Conservation (phyloP, 2,329 filamentous ascomycete genomes). For the Cladosporium colombiae region DNA sequence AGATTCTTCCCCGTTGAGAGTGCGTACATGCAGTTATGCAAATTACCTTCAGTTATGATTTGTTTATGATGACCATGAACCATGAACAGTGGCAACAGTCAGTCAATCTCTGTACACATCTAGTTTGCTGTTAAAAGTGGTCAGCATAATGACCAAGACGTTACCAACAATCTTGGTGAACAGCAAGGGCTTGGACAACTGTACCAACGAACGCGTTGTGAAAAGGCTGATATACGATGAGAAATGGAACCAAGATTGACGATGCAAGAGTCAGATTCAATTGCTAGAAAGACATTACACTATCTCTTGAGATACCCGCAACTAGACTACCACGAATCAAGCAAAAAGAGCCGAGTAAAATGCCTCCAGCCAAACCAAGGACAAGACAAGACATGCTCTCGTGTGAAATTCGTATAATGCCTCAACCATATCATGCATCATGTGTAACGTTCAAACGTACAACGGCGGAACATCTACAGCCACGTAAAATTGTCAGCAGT, state of each 20-base stretch:
- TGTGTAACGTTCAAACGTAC: slow-evolving; percentile 15
- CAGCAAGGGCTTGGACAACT: not conserved
- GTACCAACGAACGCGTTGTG: not conserved
- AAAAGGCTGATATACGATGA: not conserved
- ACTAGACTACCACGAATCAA: not conserved
- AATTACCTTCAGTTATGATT: not conserved
- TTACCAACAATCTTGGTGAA: not conserved
- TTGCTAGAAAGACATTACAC: not conserved
- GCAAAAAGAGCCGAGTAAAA: not conserved
- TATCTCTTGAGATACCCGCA: not conserved
- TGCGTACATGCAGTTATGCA: not conserved
- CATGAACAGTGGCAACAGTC: not conserved
- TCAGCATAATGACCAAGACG: not conserved
- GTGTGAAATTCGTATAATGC: not conserved
- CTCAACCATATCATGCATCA: slow-evolving; percentile 1
- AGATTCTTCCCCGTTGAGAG: not conserved
- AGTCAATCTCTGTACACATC: not conserved
- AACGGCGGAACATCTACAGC: slow-evolving; percentile 12
- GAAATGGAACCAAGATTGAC: not conserved
- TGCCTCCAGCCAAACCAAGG: not conserved
- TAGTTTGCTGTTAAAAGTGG: not conserved
- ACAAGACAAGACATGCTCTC: not conserved
- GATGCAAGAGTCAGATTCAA: not conserved
- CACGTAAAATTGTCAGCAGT: not conserved
- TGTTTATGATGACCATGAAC: not conserved